A percentile compares a stretch with the other conserved stretches of the same genome.
These are phyloP conservation scores for Gastrodia elata DNA, from an alignment of 106 monocot genomes.

Conservation along the genomic window DNA sequence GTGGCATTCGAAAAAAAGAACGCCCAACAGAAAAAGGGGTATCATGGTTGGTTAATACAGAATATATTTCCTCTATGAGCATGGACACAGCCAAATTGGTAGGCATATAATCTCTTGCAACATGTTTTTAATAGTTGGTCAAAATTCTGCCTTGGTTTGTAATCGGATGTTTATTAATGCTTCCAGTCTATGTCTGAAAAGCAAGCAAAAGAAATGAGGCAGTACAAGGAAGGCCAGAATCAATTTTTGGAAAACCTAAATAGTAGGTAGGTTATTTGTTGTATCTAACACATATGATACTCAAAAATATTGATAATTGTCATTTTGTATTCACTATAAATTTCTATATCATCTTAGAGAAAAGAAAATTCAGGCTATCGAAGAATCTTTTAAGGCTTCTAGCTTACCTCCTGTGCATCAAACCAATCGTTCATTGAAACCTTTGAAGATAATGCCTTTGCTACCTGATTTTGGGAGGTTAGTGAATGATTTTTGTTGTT, in stretches of 20 bases:
- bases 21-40: conserved; percentile 87
- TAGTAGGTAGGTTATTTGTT: conserved; percentile 47
- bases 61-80: conserved; percentile 90
- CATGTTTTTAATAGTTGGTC: not conserved
- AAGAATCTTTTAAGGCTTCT: conserved; percentile 85
- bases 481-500: conserved; percentile 1
- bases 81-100: conserved; percentile 81
- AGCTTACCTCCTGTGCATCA: conserved; percentile 82
- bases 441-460: conserved; percentile 65
- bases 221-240: conserved; percentile 69
- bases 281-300: not conserved
- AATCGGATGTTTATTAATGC: conserved; percentile 16
- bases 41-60: conserved; percentile 94
- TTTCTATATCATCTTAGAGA: conserved; percentile 41
- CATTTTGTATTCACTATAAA: not conserved
- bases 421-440: conserved; percentile 60
- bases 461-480: conserved; percentile 88
- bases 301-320: not conserved
- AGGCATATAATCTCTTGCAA: conserved; percentile 11
- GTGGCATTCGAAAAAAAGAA: conserved; percentile 79
- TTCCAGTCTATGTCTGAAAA: conserved; percentile 80
- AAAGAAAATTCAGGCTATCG: conserved; percentile 91
- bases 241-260: conserved; percentile 71
- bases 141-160: not conserved
- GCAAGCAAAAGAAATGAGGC: conserved; percentile 91